These are phyloP conservation scores for Trichophyton verrucosum DNA, from an alignment of 2,329 filamentous ascomycete species.

Conservation along the genomic window DNA sequence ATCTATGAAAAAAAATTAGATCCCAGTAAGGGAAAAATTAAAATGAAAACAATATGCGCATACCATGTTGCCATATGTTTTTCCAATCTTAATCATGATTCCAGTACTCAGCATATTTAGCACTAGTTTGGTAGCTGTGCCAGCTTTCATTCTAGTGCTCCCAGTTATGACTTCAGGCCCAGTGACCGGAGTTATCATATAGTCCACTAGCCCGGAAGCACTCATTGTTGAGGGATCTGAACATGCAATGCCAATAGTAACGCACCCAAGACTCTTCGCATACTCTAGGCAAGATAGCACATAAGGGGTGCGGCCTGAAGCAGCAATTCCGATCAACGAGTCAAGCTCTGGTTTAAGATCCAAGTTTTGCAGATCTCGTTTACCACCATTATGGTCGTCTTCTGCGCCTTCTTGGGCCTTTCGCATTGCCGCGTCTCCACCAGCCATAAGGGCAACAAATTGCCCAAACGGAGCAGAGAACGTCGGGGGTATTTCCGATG, in stretches of 20 bases:
- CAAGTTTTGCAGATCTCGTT: slow-evolving; percentile 21
- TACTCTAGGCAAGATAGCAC: slow-evolving; percentile 29
- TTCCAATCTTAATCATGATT: slow-evolving; percentile 31
- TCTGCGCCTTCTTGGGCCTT: slow-evolving; percentile 33
- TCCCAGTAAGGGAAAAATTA: neutral
- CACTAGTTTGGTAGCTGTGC: slow-evolving; percentile 35
- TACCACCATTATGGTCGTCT: slow-evolving; percentile 24
- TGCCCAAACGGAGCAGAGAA: slow-evolving; percentile 30
- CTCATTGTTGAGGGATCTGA: slow-evolving; percentile 25
- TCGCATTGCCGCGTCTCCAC: slow-evolving; percentile 31
- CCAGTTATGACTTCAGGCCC: slow-evolving; percentile 36
- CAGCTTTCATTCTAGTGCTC: slow-evolving; percentile 36
- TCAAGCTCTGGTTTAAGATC: slow-evolving; percentile 23
- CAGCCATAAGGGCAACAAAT: slow-evolving; percentile 33
- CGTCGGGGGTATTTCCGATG: slow-evolving; percentile 33
- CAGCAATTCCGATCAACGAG: slow-evolving; percentile 33
- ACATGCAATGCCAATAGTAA: slow-evolving; percentile 31
- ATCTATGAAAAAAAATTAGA: slow-evolving; percentile 17
- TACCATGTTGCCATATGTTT: slow-evolving; percentile 34
- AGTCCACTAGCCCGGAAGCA: slow-evolving; percentile 19
- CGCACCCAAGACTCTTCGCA: slow-evolving; percentile 25
- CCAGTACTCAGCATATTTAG: slow-evolving; percentile 36
- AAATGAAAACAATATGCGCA: slow-evolving; percentile 5
- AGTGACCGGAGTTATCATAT: slow-evolving; percentile 29
- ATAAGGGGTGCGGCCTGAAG: slow-evolving; percentile 34